Percentiles rank a stretch among this genome's conserved stretches.
phyloP scores from a whole-genome alignment of 208 protist species.

The Herpetomonas tarakana region DNA sequence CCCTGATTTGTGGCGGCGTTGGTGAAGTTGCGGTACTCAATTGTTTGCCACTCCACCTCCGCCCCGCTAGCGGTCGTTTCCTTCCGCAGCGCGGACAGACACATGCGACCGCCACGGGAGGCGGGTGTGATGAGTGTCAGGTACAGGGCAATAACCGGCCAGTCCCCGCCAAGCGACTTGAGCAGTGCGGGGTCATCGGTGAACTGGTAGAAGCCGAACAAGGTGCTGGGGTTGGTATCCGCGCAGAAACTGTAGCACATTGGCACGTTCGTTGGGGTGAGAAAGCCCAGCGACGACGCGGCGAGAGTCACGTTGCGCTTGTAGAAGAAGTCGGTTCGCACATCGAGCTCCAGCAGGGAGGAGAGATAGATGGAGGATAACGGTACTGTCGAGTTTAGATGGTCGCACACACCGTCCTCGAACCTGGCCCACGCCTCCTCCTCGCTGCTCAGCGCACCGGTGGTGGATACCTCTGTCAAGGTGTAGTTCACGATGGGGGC shows the following conservation, averaged over 20 bases:
- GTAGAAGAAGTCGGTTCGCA: constrained; percentile 20
- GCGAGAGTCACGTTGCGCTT: constrained; percentile 7
- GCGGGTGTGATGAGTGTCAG: constrained; percentile 13
- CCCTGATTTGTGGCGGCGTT: not conserved
- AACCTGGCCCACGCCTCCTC: constrained; percentile 1
- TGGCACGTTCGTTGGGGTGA: constrained; percentile 14
- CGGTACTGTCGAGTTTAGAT: too few species aligned
- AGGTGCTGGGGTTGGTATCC: constrained; percentile 1
- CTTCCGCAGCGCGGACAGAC: not conserved
- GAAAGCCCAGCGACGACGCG: constrained; percentile 20
- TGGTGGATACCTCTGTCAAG: too few species aligned
- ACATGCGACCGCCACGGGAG: not conserved
- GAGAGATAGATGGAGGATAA: not conserved
- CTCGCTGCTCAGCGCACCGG: too few species aligned
- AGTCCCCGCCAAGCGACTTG: constrained; percentile 8
- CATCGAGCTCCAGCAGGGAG: not conserved
- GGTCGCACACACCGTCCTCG: constrained; percentile 1
- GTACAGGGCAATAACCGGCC: constrained; percentile 23
- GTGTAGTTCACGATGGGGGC: too few species aligned
- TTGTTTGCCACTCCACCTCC: not conserved
- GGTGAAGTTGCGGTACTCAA: not conserved
- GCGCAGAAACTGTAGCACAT: constrained; percentile 20
- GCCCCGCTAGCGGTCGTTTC: not conserved
- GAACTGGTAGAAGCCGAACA: constrained; percentile 12
- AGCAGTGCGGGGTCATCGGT: not conserved